A percentile compares a stretch with the other conserved stretches of the same genome.
Evolutionary conservation across 345 rosid genomes (phyloP).

Genomic region (Lepidium aucheri): DNA sequence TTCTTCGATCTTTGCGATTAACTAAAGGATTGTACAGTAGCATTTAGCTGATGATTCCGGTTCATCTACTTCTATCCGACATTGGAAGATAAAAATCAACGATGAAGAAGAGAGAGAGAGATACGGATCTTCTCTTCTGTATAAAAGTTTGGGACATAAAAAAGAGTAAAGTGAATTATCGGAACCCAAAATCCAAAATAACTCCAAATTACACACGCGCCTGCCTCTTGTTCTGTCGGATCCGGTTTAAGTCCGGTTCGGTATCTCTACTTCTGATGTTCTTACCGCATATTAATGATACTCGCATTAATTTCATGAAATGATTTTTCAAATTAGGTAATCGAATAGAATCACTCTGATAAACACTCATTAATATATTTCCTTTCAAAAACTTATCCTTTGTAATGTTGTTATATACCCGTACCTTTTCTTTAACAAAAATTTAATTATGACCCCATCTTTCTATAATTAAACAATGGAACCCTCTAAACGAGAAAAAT

Average conservation of each 20-base stretch:
- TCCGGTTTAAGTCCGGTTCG: slow-evolving; percentile 16
- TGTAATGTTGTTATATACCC: not conserved
- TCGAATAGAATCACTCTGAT: not conserved
- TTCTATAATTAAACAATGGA: not conserved
- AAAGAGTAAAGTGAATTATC: slow-evolving; percentile 21
- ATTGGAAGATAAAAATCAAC: not conserved
- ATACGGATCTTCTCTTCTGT: slow-evolving; percentile 11
- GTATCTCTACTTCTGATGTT: not conserved
- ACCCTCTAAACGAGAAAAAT: not conserved
- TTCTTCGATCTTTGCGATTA: not conserved
- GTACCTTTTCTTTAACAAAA: slow-evolving; percentile 1
- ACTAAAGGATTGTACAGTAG: not conserved
- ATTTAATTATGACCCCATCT: not conserved
- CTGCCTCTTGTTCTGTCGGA: slow-evolving; percentile 21
- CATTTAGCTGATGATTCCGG: not conserved
- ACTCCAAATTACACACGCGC: slow-evolving; percentile 23
- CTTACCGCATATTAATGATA: not conserved
- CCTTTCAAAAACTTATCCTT: not conserved
- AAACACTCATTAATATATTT: not conserved
- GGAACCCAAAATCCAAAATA: slow-evolving; percentile 8
- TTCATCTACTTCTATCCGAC: slow-evolving; percentile 3
- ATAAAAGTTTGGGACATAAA: slow-evolving; percentile 19
- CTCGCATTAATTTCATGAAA: not conserved
- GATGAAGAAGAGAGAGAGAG: not conserved
- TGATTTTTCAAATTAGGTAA: not conserved